These are phyloP conservation scores for Cystobasidiaceae sp. DNA, from an alignment of 1,284 basidiomycete species.

Conservation along the genomic window DNA sequence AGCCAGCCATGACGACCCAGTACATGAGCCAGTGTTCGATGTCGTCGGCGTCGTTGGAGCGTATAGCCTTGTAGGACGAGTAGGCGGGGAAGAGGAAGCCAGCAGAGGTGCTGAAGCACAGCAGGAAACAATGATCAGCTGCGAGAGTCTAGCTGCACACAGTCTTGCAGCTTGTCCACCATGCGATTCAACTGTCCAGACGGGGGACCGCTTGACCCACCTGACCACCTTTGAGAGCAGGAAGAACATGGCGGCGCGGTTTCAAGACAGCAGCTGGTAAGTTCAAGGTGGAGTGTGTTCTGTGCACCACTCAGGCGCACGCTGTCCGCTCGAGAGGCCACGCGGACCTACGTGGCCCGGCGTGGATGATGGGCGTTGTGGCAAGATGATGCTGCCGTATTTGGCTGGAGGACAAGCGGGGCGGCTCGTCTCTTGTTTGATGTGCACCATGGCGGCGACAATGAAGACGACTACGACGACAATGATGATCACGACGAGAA, in stretches of 20 bases:
- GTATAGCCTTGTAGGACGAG: slow-evolving; percentile 77
- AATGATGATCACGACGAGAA: no score
- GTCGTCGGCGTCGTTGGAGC: slow-evolving; percentile 58
- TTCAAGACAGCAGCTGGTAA: no score
- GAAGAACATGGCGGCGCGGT: slow-evolving; percentile 27
- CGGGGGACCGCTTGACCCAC: neutral
- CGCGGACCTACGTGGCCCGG: no score
- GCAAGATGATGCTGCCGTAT: no score
- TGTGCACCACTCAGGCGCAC: no score
- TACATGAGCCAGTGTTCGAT: slow-evolving; percentile 85
- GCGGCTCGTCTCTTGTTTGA: no score
- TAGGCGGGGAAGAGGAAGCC: slow-evolving; percentile 78
- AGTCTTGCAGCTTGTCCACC: neutral
- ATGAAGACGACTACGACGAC: no score
- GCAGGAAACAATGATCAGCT: neutral
- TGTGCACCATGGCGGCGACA: no score
- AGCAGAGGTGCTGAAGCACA: slow-evolving; percentile 34
- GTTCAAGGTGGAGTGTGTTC: no score
- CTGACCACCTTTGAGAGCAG: slow-evolving; percentile 21
- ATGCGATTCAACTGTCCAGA: neutral
- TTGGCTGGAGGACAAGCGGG: no score
- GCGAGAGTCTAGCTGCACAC: neutral
- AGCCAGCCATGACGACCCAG: slow-evolving; percentile 75
- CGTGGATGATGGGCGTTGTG: no score
- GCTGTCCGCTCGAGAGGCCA: neutral